phyloP scores from a whole-genome alignment of 2,329 filamentous ascomycete species.

The Helotiales sp. region DNA sequence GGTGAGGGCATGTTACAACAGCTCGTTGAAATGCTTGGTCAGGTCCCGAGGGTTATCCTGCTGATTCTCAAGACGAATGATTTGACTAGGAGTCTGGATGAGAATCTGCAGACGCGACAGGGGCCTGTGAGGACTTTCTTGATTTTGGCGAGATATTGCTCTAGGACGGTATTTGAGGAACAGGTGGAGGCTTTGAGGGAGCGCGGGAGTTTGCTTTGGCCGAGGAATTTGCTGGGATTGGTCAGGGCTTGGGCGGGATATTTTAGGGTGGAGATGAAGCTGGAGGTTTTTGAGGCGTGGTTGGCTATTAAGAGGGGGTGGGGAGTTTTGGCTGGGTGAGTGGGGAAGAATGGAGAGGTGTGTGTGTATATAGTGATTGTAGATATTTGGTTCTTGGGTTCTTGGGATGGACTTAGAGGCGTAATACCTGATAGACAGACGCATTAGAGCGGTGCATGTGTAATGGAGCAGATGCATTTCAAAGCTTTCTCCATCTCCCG shows the following conservation, averaged over 20 bases:
- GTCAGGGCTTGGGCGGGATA: constrained; percentile 63
- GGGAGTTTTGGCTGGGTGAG: constrained; percentile 19
- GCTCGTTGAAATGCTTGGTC: constrained; percentile 83
- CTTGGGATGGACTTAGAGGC: neutral
- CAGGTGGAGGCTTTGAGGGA: constrained; percentile 61
- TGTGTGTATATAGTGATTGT: constrained; percentile 9
- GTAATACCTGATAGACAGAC: neutral
- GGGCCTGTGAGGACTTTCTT: constrained; percentile 69
- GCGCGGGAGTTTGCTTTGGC: constrained; percentile 62
- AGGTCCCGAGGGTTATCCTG: constrained; percentile 89
- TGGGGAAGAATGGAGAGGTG: neutral
- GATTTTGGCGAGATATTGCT: constrained; percentile 72
- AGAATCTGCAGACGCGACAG: constrained; percentile 78
- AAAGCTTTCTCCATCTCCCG: neutral
- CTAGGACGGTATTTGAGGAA: constrained; percentile 68
- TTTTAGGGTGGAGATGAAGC: constrained; percentile 64
- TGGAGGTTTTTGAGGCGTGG: constrained; percentile 68
- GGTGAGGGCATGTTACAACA: constrained; percentile 89
- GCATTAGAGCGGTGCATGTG: neutral
- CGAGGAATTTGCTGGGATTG: constrained; percentile 58
- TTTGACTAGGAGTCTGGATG: constrained; percentile 89
- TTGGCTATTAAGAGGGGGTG: constrained; percentile 55
- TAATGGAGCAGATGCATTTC: neutral
- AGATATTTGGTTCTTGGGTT: neutral
- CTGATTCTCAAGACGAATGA: constrained; percentile 98